Base-by-base conservation (phyloP, 2,329 filamentous ascomycete genomes). In the Pseudogymnoascus sp. region DNA sequence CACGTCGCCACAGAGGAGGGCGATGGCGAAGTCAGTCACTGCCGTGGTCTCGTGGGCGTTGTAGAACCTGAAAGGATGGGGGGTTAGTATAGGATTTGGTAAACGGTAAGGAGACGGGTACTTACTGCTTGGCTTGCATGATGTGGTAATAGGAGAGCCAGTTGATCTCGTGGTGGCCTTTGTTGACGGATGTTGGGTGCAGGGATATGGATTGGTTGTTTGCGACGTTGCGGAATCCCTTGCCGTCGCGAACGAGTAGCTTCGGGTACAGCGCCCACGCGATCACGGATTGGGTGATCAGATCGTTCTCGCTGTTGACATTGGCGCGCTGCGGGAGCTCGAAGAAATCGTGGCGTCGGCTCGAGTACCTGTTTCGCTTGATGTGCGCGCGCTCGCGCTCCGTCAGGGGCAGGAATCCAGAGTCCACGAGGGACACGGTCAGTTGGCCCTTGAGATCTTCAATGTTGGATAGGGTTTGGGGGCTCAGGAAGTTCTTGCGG, bases 91-190 rank as follows among this genome's bases (percentile, higher is more conserved):
- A 14, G 28, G 12, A 30, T 15, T 35, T 6, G 3, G 30, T 25
- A 25, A 12, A 7, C 8, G 30, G 5, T 58, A 25, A 58, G n/a
- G 9, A 3, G 5, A 20, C 14, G 47, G 39, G 58, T 72, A 79
- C 77, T 81, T 82, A 81, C 86, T 90, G 76, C 78, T 87, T 91
- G 2, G 89, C 88, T 73, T 97, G 92, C 90, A 97, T 96, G 65
- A 97, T 96, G 72, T 96, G 89, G 75, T 97, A 97, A 73, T 96
- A 99, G 0, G 90, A 94, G 47, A 99, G 77, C 85, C 90, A 97
- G 69, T 86, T 87, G 38, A 91, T 77, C 39, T 85, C 83, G 53
- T 79, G 77, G 63, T 78, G 78, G 6, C 80, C 82, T 70, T 91
- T 91, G 73, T 97, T 97, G 66, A 99, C 90, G 1, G 91, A 96